Conservation (phyloP, 2,329 filamentous ascomycete genomes). For the Pseudomassariella vexata region DNA sequence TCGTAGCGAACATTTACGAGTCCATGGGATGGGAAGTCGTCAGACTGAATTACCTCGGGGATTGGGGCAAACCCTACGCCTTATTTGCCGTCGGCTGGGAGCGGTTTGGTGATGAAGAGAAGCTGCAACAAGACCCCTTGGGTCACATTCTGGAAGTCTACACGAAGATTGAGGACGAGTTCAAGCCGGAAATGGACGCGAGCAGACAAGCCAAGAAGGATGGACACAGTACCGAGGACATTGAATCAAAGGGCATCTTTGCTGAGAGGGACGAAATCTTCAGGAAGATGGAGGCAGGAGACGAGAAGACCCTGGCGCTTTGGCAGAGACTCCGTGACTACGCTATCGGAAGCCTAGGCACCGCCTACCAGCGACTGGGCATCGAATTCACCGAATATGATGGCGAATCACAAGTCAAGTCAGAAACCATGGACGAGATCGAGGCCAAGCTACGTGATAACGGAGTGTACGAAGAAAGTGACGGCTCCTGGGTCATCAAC, state of each 20-base stretch:
- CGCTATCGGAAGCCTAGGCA: slow-evolving; percentile 47
- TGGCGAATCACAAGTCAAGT: slow-evolving; percentile 56
- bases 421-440: slow-evolving; percentile 46
- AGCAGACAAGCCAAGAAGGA: slow-evolving; percentile 41
- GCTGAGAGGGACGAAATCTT: slow-evolving; percentile 50
- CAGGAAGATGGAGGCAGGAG: slow-evolving; percentile 52
- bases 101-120: slow-evolving; percentile 59
- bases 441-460: slow-evolving; percentile 50
- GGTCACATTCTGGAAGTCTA: slow-evolving; percentile 65
- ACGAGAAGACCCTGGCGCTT: slow-evolving; percentile 44
- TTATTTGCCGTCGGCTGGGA: slow-evolving; percentile 62
- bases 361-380: slow-evolving; percentile 48
- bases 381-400: slow-evolving; percentile 56
- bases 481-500: slow-evolving; percentile 64
- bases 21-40: slow-evolving; percentile 62
- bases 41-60: slow-evolving; percentile 66
- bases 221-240: slow-evolving; percentile 26
- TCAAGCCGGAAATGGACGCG: slow-evolving; percentile 49
- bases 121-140: slow-evolving; percentile 58
- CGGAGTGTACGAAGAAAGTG: slow-evolving; percentile 48
- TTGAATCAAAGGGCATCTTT: slow-evolving; percentile 33
- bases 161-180: slow-evolving; percentile 54
- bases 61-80: slow-evolving; percentile 67
- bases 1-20: slow-evolving; percentile 60
- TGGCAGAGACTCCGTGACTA: slow-evolving; percentile 51